These are phyloP conservation scores for Fraxinus anomala DNA, from an alignment of 257 asterid genomes.

Conservation along the genomic window DNA sequence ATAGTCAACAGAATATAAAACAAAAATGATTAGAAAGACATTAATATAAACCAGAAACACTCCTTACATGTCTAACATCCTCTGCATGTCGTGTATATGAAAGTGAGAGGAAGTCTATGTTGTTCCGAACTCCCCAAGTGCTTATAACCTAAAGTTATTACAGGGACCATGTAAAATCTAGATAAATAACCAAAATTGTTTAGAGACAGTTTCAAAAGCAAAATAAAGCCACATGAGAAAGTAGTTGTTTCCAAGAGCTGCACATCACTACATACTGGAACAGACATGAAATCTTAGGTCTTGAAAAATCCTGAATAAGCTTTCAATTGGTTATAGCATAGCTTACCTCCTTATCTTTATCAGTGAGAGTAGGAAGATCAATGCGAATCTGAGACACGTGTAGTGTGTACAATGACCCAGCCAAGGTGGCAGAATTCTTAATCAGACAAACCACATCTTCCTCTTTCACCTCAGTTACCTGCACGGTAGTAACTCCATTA, in stretches of 20 bases:
- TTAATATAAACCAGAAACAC: conserved; percentile 14
- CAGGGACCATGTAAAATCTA: conserved; percentile 11
- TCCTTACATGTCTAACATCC: conserved; percentile 79
- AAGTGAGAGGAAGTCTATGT: conserved; percentile 85
- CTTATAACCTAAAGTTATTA: conserved; percentile 66
- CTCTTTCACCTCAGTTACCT: conserved; percentile 77
- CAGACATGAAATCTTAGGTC: neutral
- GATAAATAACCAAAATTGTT: neutral
- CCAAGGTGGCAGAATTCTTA: conserved; percentile 82
- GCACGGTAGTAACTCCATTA: conserved; percentile 23
- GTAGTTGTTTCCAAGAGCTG: neutral
- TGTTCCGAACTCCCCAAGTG: conserved; percentile 89
- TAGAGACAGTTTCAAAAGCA: neutral
- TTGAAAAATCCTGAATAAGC: neutral
- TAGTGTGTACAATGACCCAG: conserved; percentile 79
- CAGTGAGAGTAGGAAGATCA: conserved; percentile 83
- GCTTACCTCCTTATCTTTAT: conserved; percentile 81
- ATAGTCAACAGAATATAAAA: conserved; percentile 5
- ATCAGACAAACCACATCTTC: conserved; percentile 78
- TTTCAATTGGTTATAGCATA: neutral
- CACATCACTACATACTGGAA: neutral
- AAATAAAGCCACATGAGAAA: neutral
- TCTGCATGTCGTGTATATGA: conserved; percentile 86
- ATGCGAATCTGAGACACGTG: conserved; percentile 77
- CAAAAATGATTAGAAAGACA: neutral